A percentile compares a stretch with the other conserved stretches of the same genome.
These are phyloP conservation scores for barley (Hordeum vulgare) DNA, from an alignment of 176 grass and related monocot species.

Conservation along the genomic window MorexV3_pseudomolecules_assembly NC_058520.1:474332014-474332513, in stretches of 20 bases:
- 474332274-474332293: slow-evolving; percentile 24
- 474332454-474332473: not conserved
- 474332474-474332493: not conserved
- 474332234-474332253: not conserved
- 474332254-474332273: slow-evolving; percentile 29
- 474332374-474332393: not conserved
- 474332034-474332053: slow-evolving; percentile 89
- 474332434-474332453: too few relatives aligned
- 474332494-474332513: not conserved
- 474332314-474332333: not conserved
- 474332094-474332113: not conserved
- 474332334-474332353: not conserved
- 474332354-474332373: too few relatives aligned
- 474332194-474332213: slow-evolving; percentile 8
- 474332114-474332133: not conserved
- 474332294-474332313: not conserved
- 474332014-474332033: slow-evolving; percentile 69
- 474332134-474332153: not conserved
- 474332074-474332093: slow-evolving; percentile 12
- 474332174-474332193: not conserved
- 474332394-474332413: not conserved
- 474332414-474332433: not conserved
- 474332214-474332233: not conserved
- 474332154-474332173: not conserved
- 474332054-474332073: slow-evolving; percentile 67